A percentile compares a stretch with the other conserved stretches of the same genome.
These are phyloP conservation scores for Oenanthe sinensis DNA, from an alignment of 129 eudicot species.

Conservation along the genomic window DNA sequence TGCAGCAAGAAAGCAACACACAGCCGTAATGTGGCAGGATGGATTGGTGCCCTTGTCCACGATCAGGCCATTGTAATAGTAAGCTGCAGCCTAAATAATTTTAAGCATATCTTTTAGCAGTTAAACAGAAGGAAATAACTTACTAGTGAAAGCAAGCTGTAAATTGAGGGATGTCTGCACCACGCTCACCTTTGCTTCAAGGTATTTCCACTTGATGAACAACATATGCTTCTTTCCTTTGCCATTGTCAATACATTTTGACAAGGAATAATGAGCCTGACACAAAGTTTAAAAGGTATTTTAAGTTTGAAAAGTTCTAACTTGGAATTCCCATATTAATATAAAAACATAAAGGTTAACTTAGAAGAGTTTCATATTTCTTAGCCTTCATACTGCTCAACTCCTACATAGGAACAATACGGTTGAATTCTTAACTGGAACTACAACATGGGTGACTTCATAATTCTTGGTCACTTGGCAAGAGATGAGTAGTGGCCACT, in stretches of 20 bases:
- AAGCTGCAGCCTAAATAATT: constrained; percentile 70
- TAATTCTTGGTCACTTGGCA: neutral
- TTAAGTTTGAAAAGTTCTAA: neutral
- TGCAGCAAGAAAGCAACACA: constrained; percentile 78
- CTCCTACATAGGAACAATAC: neutral
- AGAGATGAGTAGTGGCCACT: neutral
- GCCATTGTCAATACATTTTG: constrained; percentile 36
- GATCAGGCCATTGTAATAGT: constrained; percentile 78
- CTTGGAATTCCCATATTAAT: neutral
- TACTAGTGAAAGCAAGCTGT: neutral
- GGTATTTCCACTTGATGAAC: constrained; percentile 84
- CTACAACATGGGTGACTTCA: no score
- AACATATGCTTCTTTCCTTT: constrained; percentile 60
- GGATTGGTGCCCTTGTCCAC: constrained; percentile 76
- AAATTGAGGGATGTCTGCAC: neutral
- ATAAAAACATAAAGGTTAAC: neutral
- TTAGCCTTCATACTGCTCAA: neutral
- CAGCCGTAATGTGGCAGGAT: constrained; percentile 58
- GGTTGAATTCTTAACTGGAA: no score
- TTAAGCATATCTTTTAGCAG: constrained; percentile 5
- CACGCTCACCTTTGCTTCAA: constrained; percentile 71
- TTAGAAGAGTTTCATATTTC: neutral
- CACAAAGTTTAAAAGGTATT: neutral
- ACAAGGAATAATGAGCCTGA: constrained; percentile 70
- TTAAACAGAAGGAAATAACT: neutral